These are phyloP conservation scores for Penicillium sclerotigenum DNA, from an alignment of 2,329 filamentous ascomycete genomes.

Conservation along the genomic window DNA sequence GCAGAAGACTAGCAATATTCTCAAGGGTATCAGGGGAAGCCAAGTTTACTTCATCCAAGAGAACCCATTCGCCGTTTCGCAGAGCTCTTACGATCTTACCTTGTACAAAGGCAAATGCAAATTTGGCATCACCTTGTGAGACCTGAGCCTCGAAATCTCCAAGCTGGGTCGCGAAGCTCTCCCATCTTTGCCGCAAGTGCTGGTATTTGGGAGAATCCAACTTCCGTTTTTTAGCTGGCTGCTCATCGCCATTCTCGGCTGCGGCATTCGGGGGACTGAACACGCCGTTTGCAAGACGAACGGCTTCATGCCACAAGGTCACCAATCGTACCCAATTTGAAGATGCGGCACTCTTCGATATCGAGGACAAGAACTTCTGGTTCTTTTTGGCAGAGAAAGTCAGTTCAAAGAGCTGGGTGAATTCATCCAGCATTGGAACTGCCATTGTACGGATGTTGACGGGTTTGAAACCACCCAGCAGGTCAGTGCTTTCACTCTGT, in stretches of 20 bases:
- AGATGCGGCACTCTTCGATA: conserved; percentile 74
- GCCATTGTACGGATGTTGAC: conserved; percentile 85
- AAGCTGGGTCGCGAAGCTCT: conserved; percentile 70
- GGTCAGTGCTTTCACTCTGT: conserved; percentile 94
- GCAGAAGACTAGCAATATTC: conserved; percentile 82
- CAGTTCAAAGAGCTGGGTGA: conserved; percentile 80
- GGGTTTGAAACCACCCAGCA: conserved; percentile 94
- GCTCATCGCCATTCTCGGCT: conserved; percentile 47
- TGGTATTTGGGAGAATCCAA: conserved; percentile 53
- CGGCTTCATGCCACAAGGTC: conserved; percentile 82
- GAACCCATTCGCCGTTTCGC: conserved; percentile 92
- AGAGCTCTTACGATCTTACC: conserved; percentile 96
- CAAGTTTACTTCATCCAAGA: conserved; percentile 95
- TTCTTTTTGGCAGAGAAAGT: conserved; percentile 90
- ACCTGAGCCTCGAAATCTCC: conserved; percentile 74
- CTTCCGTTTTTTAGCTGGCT: conserved; percentile 69
- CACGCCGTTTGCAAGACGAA: conserved; percentile 78
- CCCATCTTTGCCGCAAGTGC: conserved; percentile 70
- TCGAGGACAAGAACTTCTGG: conserved; percentile 75
- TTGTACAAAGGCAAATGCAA: conserved; percentile 94
- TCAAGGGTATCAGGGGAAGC: conserved; percentile 93
- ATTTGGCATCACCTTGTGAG: conserved; percentile 69
- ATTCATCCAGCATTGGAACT: conserved; percentile 87
- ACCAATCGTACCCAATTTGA: conserved; percentile 84
- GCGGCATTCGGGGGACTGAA: conserved; percentile 52